These are phyloP conservation scores for Acmispon strigosus DNA, from an alignment of 306 rosid genomes.

Conservation along the genomic window DNA sequence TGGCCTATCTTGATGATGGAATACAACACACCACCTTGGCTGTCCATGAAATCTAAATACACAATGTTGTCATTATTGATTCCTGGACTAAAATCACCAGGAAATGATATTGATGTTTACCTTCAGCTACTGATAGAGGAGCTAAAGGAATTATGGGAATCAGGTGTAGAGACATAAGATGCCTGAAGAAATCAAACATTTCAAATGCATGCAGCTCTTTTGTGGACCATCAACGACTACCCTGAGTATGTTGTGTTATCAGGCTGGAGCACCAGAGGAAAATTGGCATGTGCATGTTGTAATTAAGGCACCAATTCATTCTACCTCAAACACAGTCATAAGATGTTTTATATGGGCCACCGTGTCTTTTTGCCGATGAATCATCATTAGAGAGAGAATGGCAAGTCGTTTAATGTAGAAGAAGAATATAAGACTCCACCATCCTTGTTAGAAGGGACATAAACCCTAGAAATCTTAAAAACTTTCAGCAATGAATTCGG, in stretches of 20 bases:
- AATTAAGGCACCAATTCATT: background rate
- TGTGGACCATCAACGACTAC: too few relatives aligned
- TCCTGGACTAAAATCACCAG: too few relatives aligned
- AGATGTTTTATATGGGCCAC: too few relatives aligned
- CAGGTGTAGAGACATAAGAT: background rate
- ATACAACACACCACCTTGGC: background rate
- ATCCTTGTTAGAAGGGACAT: too few relatives aligned
- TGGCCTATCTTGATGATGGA: background rate
- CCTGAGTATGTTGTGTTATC: background rate
- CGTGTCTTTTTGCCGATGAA: background rate
- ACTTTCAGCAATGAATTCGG: too few relatives aligned
- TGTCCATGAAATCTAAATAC: background rate
- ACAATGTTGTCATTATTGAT: background rate
- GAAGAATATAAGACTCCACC: too few relatives aligned
- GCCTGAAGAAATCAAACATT: background rate
- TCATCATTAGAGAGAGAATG: too few relatives aligned
- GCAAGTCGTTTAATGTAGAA: too few relatives aligned
- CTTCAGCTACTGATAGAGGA: background rate
- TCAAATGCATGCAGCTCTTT: too few relatives aligned
- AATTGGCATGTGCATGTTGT: background rate
- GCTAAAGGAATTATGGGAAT: background rate
- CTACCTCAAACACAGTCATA: too few relatives aligned
- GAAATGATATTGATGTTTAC: background rate
- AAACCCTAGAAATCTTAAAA: too few relatives aligned
- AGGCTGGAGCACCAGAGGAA: too few relatives aligned